Conservation (phyloP, 148 eudicot species). For the Fagopyrum esculentum region DNA sequence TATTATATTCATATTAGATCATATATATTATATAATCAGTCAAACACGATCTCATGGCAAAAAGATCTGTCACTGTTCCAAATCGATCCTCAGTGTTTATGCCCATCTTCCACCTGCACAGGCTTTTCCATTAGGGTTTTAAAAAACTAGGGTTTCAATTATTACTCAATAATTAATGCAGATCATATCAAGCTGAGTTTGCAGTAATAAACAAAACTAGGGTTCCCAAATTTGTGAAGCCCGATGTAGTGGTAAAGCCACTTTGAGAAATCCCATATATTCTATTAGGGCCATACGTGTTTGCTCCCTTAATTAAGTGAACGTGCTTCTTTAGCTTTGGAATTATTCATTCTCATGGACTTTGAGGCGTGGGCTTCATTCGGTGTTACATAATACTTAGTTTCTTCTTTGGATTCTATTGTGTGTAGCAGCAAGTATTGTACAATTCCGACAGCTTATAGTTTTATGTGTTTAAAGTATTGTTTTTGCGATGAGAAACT, state of each 20-base stretch:
- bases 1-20: background rate
- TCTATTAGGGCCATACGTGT: constrained; percentile 10
- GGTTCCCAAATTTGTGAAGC: background rate
- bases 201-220: background rate
- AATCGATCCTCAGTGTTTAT: constrained; percentile 12
- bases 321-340: background rate
- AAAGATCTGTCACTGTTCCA: constrained; percentile 20
- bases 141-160: background rate
- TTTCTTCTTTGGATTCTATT: background rate
- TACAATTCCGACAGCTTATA: background rate
- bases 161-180: background rate
- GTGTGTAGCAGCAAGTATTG: background rate
- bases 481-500: background rate
- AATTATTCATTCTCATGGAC: background rate
- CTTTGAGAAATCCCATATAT: constrained; percentile 25
- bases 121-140: background rate
- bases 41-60: constrained; percentile 12
- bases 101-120: constrained; percentile 13
- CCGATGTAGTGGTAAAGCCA: constrained; percentile 17
- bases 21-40: background rate
- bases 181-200: constrained; percentile 1
- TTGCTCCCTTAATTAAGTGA: constrained; percentile 6
- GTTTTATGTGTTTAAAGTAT: background rate
- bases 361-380: background rate
- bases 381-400: background rate